Base-by-base conservation (phyloP, 1,139 yeast genomes). In the Sugiyamaella castrensis region DNA sequence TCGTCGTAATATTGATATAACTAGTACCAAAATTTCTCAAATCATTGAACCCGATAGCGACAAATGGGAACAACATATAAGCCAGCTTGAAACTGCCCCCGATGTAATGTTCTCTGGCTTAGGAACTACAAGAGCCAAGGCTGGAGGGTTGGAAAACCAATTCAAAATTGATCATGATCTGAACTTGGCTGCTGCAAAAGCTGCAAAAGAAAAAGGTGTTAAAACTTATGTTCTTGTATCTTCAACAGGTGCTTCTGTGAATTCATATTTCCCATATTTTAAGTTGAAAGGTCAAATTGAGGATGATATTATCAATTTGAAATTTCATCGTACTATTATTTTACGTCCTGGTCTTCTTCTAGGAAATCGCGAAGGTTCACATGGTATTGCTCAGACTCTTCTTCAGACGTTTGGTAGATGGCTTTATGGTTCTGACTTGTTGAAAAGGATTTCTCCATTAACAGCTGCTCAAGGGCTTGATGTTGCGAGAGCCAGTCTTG, bases 231-330 rank as follows among this genome's bases (percentile, higher is more conserved):
- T 48, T 1, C 39, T 48, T 9, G 44, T 48, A 4, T 48, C 51
- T 8, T 43, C 51, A 2, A 28, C 31, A 8, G 51, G 51, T 5
- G 39, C 51, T 19, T 28, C 39, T 24, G 13, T 30, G 2, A 16
- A 11, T n/a, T 39, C 45, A 8, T 12, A 13, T 24, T 26, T 48
- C 27, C 42, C 47, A 19, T 48, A 48, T 29, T 24, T 39, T 35
- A 48, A 48, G 26, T n/a, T 48, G 43, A 48, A 48, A 37, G 48
- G 46, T 4, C 43, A 48, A 15, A 30, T 48, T 30, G 51, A 48
- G 19, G 37, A 35, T 8, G 51, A 48, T 15, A 39, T 48, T 10
- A 43, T 44, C 31, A 48, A 45, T 27, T 40, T 48, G 13, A 24
- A 31, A 26, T 48, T 48, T 31, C 44, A 47, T 30, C 45, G 48